Base-by-base conservation (phyloP, 129 eudicot species). In the Tanacetum coccineum region DNA sequence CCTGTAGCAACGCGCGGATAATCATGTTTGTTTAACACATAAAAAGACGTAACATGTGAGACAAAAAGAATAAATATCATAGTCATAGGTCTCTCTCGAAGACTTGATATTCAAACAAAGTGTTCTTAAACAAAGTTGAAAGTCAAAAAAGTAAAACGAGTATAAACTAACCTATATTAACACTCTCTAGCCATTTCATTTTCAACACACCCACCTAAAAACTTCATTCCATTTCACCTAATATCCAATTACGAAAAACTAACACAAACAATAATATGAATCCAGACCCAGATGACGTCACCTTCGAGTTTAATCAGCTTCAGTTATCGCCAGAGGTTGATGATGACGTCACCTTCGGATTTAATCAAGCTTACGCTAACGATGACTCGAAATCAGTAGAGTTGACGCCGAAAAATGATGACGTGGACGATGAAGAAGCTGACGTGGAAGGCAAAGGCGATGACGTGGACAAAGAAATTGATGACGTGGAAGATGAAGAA, bases 401-500 rank as follows among this genome's bases (percentile, higher is more conserved):
- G 28, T 26, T 26, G 2, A 26, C 28, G 28, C 28, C 2, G 2
- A 2, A 26, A 26, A 26, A 26, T 26, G 30, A 26, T 26, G 30
- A 26, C 30, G 30, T n/a, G n/a, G n/a, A n/a, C n/a, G n/a, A n/a
- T n/a, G n/a, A n/a, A n/a, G n/a, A n/a, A n/a, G n/a, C n/a, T n/a
- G n/a, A n/a, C n/a, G n/a, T n/a, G n/a, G n/a, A n/a, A n/a, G n/a
- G n/a, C n/a, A n/a, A n/a, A n/a, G n/a, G n/a, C n/a, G n/a, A n/a
- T n/a, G n/a, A n/a, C n/a, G n/a, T n/a, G n/a, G n/a, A n/a, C n/a
- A n/a, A n/a, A n/a, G n/a, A n/a, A n/a, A n/a, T n/a, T n/a, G n/a
- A n/a, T n/a, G n/a, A n/a, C n/a, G n/a, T 75, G 0, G 85, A 80
- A 0, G 90, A 76, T 0, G 96, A 77, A 9, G 91, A 89, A 13